Percentiles rank a stretch among this genome's conserved stretches.
These are phyloP conservation scores for Linum tenue DNA, from an alignment of 345 rosid genomes.

Conservation along the genomic window DNA sequence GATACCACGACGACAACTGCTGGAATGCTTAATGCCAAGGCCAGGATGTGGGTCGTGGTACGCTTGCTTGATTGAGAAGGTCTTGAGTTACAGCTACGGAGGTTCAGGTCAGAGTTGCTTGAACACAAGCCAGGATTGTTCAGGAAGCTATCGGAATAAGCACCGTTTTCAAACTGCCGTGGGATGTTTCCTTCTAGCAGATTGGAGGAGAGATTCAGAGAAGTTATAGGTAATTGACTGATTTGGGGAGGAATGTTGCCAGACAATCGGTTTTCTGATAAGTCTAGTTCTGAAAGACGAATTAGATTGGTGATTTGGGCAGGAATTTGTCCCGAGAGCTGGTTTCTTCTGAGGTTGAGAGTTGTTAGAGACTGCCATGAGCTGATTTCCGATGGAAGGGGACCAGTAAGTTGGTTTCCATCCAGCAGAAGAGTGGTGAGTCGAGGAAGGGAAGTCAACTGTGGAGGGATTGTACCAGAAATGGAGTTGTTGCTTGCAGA, in stretches of 20 bases:
- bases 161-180: conserved; percentile 28
- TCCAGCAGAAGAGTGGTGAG: conserved; percentile 31
- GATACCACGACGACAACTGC: conserved; percentile 10
- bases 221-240: conserved; percentile 14
- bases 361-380: conserved; percentile 34
- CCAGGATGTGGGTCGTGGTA: conserved; percentile 12
- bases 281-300: conserved; percentile 26
- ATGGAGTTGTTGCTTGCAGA: conserved; percentile 46
- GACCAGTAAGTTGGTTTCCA: conserved; percentile 40
- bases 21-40: conserved; percentile 13
- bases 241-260: conserved; percentile 48
- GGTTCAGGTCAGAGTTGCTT: conserved; percentile 11
- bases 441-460: conserved; percentile 31
- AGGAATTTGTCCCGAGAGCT: conserved; percentile 43
- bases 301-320: conserved; percentile 26
- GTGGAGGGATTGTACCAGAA: conserved; percentile 36
- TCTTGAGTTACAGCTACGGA: conserved; percentile 22
- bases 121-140: conserved; percentile 48
- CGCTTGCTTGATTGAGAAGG: conserved; percentile 8
- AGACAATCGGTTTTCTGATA: conserved; percentile 41
- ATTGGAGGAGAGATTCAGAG: conserved; percentile 52
- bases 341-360: conserved; percentile 39
- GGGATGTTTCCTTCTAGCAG: conserved; percentile 44
- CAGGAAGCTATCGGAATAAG: conserved; percentile 34
- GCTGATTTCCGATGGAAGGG: conserved; percentile 33